These are phyloP conservation scores for Tolypocladium capitatum DNA, from an alignment of 2,329 filamentous ascomycete genomes.

Conservation along the genomic window DNA sequence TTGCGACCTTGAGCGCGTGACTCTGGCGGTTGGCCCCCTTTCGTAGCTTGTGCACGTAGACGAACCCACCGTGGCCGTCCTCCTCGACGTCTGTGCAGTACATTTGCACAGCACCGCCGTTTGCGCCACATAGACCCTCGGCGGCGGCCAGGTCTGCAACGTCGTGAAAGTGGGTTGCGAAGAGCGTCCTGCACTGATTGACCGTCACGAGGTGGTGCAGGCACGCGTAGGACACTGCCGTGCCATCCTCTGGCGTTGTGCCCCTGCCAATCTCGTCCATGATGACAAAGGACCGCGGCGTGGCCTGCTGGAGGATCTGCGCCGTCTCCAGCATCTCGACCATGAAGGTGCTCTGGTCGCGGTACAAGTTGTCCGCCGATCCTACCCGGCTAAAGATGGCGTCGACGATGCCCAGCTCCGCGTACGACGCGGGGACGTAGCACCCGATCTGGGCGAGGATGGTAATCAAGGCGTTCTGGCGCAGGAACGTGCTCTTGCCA, in stretches of 20 bases:
- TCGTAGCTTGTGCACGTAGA: conserved; percentile 72
- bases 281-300: conserved; percentile 75
- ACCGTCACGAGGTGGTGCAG: conserved; percentile 69
- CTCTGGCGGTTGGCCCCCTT: conserved; percentile 74
- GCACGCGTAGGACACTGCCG: conserved; percentile 79
- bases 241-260: conserved; percentile 84
- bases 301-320: conserved; percentile 75
- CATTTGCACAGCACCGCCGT: conserved; percentile 40
- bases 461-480: conserved; percentile 89
- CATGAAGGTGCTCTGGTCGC: conserved; percentile 97
- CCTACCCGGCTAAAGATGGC: conserved; percentile 89
- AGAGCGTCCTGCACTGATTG: conserved; percentile 69
- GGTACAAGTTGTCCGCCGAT: conserved; percentile 88
- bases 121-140: conserved; percentile 26
- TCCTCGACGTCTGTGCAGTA: conserved; percentile 89
- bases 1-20: conserved; percentile 91
- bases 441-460: conserved; percentile 87
- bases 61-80: conserved; percentile 55
- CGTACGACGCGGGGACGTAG: conserved; percentile 81
- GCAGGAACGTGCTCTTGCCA: conserved; percentile 89
- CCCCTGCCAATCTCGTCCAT: conserved; percentile 97
- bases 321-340: conserved; percentile 98
- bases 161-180: conserved; percentile 88
- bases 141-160: conserved; percentile 62
- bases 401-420: conserved; percentile 83